Conservation (phyloP, 257 asterid genomes). For the Solanum pinnatisectum region DNA sequence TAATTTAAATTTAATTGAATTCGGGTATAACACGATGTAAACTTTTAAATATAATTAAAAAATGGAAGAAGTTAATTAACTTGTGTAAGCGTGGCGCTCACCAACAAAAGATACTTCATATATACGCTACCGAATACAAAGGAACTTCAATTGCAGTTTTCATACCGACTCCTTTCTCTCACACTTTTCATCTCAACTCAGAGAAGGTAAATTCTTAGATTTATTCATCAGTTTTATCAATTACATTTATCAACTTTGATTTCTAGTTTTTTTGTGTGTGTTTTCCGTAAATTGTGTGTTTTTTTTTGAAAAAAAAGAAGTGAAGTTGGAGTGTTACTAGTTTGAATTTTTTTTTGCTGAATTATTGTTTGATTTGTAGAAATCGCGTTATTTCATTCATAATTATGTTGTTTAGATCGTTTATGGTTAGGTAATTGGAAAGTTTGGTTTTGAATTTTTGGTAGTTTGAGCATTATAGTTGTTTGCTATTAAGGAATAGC, state of each 20-base stretch:
- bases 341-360: neutral
- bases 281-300: neutral
- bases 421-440: neutral
- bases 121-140: neutral
- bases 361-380: neutral
- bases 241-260: neutral
- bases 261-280: too few relatives aligned
- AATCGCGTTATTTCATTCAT: neutral
- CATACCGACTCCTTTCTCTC: neutral
- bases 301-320: neutral
- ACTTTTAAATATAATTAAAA: too few relatives aligned
- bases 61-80: neutral
- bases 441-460: neutral
- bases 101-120: neutral
- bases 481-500: neutral
- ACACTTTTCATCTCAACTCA: neutral
- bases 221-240: neutral
- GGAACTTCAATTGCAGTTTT: neutral
- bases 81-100: neutral
- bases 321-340: neutral
- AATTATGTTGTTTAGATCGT: neutral
- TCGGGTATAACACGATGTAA: accelerated
- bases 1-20: too few relatives aligned
- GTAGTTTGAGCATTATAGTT: neutral
- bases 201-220: neutral